Evolutionary conservation across 106 monocot species (phyloP).

Genomic region (Allium cepa): DNA sequence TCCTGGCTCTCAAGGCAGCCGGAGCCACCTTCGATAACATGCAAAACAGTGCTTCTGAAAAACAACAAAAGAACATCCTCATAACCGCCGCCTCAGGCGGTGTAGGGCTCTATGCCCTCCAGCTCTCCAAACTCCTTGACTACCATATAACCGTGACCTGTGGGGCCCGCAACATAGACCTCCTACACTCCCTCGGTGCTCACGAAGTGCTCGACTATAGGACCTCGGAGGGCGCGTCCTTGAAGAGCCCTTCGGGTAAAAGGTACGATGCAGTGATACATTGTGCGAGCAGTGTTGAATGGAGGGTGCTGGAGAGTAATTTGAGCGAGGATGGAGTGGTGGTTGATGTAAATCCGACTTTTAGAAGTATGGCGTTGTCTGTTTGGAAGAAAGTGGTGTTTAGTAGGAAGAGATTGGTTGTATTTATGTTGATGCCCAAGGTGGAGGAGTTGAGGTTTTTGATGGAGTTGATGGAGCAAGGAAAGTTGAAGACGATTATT

Average conservation of each 20-base stretch:
- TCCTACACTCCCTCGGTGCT: slow-evolving; percentile 28
- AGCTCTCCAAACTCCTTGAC: slow-evolving; percentile 32
- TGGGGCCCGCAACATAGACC: slow-evolving; percentile 27
- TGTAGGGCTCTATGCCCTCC: slow-evolving; percentile 32
- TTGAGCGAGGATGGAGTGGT: slow-evolving; percentile 18
- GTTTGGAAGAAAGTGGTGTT: slow-evolving; percentile 11
- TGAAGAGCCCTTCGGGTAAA: slow-evolving; percentile 31
- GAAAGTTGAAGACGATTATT: slow-evolving; percentile 38
- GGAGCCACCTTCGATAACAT: slow-evolving; percentile 7
- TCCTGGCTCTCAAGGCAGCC: slow-evolving; percentile 21
- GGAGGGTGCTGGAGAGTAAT: slow-evolving; percentile 23
- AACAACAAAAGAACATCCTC: slow-evolving; percentile 15
- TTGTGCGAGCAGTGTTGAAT: slow-evolving; percentile 20
- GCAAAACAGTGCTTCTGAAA: background rate
- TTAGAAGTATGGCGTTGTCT: background rate
- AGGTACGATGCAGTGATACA: slow-evolving; percentile 33
- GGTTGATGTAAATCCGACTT: slow-evolving; percentile 13
- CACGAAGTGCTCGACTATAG: slow-evolving; percentile 53
- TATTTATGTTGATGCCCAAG: slow-evolving; percentile 9
- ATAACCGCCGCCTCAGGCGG: slow-evolving; percentile 55
- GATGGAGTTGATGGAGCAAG: slow-evolving; percentile 27
- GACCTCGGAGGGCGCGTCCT: slow-evolving; percentile 21
- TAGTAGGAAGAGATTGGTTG: slow-evolving; percentile 22
- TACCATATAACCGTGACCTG: slow-evolving; percentile 42
- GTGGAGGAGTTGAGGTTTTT: slow-evolving; percentile 24